Conservation (phyloP, 129 eudicot species). For the Arctium minus region DNA sequence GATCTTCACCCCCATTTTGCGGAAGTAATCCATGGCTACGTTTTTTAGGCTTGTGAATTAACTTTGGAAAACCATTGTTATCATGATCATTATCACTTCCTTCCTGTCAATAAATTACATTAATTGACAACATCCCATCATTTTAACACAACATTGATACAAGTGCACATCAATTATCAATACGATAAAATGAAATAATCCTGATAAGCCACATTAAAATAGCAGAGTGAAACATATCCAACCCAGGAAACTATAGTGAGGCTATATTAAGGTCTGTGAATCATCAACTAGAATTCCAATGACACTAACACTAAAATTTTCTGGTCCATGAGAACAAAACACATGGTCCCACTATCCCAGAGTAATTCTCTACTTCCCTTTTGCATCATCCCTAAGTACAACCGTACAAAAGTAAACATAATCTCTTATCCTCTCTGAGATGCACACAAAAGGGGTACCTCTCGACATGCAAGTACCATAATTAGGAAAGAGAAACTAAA, state of each 20-base stretch:
- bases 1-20: constrained; percentile 32
- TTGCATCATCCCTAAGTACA: background rate
- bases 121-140: background rate
- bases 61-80: constrained; percentile 15
- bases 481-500: background rate
- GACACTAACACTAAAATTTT: background rate
- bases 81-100: constrained; percentile 46
- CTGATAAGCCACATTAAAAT: background rate
- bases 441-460: background rate
- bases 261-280: background rate
- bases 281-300: background rate
- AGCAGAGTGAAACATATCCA: background rate
- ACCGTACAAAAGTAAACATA: background rate
- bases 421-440: background rate
- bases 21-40: constrained; percentile 28
- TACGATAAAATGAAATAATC: background rate
- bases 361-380: background rate
- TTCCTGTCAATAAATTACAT: constrained; percentile 33
- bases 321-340: background rate
- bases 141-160: background rate
- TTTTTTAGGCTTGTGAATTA: constrained; percentile 35
- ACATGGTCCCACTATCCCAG: background rate
- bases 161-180: background rate
- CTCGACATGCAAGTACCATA: background rate
- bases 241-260: background rate